A percentile compares a stretch with the other conserved stretches of the same genome.
phyloP scores from a whole-genome alignment of 169 alveolate species.

The Eimeria necatrix region DNA sequence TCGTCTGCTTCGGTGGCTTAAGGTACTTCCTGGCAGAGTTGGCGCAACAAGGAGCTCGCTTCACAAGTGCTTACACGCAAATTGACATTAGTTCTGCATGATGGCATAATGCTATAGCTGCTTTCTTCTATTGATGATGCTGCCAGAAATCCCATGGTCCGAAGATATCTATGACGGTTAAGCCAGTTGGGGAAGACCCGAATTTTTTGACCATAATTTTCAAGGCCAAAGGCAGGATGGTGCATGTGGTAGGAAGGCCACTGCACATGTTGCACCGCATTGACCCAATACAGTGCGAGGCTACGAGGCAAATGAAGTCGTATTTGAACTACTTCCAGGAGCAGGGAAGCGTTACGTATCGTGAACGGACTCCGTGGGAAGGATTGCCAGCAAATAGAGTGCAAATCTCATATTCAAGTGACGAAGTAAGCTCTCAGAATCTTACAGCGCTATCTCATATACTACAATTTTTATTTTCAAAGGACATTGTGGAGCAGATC shows the following conservation, averaged over 20 bases:
- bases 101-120: no score
- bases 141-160: conserved; percentile 69
- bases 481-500: background rate
- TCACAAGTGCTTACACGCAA: background rate
- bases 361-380: conserved; percentile 30
- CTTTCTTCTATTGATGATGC: background rate
- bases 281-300: conserved; percentile 47
- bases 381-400: conserved; percentile 58
- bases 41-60: background rate
- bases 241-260: conserved; percentile 49
- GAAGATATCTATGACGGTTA: conserved; percentile 12
- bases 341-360: background rate
- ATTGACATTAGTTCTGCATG: background rate
- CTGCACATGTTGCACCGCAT: conserved; percentile 62
- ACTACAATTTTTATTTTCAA: conserved; percentile 43
- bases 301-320: background rate
- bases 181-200: background rate
- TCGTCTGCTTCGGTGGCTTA: conserved; percentile 33
- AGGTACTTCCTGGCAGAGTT: background rate
- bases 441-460: background rate
- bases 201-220: background rate
- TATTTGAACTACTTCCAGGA: conserved; percentile 34
- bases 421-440: background rate
- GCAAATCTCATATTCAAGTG: conserved; percentile 19
- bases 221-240: conserved; percentile 20